phyloP scores from a whole-genome alignment of 2,329 filamentous ascomycete genomes.

The Chaetomium sp. region DNA sequence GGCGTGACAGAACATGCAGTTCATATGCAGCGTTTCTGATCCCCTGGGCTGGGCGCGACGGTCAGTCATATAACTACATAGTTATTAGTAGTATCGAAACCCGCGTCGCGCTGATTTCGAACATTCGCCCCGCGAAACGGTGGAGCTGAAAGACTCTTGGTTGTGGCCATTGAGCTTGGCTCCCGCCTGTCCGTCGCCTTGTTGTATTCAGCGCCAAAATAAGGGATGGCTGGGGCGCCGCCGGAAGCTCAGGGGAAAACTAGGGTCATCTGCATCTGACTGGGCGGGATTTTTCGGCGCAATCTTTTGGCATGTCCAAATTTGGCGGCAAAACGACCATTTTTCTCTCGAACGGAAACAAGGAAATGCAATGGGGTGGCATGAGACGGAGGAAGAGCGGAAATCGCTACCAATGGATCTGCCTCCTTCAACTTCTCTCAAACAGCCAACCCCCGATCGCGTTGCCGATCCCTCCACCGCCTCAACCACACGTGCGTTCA shows the following conservation, averaged over 20 bases:
- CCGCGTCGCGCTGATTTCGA: background rate
- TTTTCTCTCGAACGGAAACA: background rate
- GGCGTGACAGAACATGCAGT: too few species aligned
- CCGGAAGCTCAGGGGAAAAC: background rate
- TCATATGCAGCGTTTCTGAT: too few species aligned
- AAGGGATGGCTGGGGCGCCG: background rate
- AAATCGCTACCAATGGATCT: background rate
- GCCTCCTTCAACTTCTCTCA: background rate
- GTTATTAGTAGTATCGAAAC: background rate
- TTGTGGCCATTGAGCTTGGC: background rate
- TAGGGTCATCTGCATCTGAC: background rate
- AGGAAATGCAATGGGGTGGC: background rate
- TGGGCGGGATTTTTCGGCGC: background rate
- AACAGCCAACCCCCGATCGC: background rate
- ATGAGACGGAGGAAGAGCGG: background rate
- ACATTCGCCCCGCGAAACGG: background rate
- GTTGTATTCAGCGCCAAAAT: too few species aligned
- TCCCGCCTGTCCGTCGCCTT: background rate
- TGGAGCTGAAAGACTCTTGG: background rate
- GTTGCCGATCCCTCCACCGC: conserved; percentile 8
- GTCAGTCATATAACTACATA: conserved; percentile 8
- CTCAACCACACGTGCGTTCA: background rate
- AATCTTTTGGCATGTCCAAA: background rate
- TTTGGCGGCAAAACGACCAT: background rate
- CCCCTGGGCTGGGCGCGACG: background rate